These are phyloP conservation scores for Rhamnella rubrinervis DNA, from an alignment of 331 rosid species.

Conservation along the genomic window DNA sequence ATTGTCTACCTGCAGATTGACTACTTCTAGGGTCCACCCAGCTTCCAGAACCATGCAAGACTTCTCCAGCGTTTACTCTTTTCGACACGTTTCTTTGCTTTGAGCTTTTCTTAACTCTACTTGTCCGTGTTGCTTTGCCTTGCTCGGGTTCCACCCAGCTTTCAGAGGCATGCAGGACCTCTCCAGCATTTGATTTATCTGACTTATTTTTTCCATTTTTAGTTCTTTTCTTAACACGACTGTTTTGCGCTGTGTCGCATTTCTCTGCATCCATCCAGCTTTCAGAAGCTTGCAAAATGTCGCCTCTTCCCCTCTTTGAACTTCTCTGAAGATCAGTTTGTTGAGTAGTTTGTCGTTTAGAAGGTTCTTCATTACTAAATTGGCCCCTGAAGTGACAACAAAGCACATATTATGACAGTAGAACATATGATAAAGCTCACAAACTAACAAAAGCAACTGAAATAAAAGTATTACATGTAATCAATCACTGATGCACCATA, in stretches of 20 bases:
- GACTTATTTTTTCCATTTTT: slow-evolving; percentile 37
- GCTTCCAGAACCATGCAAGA: slow-evolving; percentile 38
- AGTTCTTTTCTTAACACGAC: slow-evolving; percentile 32
- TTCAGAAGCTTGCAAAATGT: slow-evolving; percentile 34
- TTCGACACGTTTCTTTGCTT: slow-evolving; percentile 33
- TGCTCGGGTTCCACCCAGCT: slow-evolving; percentile 65
- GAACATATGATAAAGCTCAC: neutral
- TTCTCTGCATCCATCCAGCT: slow-evolving; percentile 50
- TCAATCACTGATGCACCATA: slow-evolving; percentile 56
- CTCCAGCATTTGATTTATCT: slow-evolving; percentile 23
- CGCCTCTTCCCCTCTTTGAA: slow-evolving; percentile 40
- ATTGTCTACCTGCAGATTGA: slow-evolving; percentile 44
- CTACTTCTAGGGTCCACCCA: slow-evolving; percentile 74
- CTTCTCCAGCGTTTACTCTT: slow-evolving; percentile 33
- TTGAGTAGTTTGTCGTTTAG: slow-evolving; percentile 39
- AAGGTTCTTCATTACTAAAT: slow-evolving; percentile 58
- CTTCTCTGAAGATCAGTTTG: slow-evolving; percentile 26
- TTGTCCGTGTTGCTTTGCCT: slow-evolving; percentile 44
- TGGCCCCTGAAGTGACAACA: slow-evolving; percentile 67
- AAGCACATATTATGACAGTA: slow-evolving; percentile 11
- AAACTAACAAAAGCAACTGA: slow-evolving; percentile 16
- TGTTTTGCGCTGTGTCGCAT: slow-evolving; percentile 39
- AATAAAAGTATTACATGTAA: slow-evolving; percentile 57
- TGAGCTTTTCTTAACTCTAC: slow-evolving; percentile 34
- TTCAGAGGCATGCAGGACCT: slow-evolving; percentile 36